Conservation (phyloP, 768 basidiomycete genomes). For the Xerocomellus amylosporus region DNA sequence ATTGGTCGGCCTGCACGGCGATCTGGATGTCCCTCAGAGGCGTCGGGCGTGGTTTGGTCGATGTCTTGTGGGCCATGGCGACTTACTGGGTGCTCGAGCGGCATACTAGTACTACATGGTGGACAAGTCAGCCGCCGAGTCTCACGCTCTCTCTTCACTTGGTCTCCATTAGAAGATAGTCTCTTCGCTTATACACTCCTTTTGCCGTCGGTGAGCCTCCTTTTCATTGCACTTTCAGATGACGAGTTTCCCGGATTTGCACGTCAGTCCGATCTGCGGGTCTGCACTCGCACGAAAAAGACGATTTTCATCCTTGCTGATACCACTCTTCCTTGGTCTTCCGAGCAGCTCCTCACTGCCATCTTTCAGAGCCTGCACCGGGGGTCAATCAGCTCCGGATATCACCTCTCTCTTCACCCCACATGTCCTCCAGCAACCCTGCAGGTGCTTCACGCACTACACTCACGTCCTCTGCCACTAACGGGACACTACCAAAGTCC, state of each 20-base stretch:
- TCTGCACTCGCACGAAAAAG: constrained; percentile 26
- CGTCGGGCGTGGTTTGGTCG: constrained; percentile 1
- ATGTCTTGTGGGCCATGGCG: constrained; percentile 7
- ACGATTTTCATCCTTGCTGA: constrained; percentile 48
- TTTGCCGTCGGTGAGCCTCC: constrained; percentile 19
- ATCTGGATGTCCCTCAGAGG: constrained; percentile 20
- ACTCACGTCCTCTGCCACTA: constrained; percentile 26
- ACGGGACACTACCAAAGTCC: constrained; percentile 40
- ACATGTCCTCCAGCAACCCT: constrained; percentile 29
- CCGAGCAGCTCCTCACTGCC: constrained; percentile 5
- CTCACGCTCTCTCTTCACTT: constrained; percentile 2
- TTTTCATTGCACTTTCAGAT: constrained; percentile 7
- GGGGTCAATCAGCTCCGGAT: not conserved
- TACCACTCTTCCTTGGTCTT: not conserved
- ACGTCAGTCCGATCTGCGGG: constrained; percentile 55
- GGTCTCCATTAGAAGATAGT: no score
- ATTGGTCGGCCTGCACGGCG: constrained; percentile 9
- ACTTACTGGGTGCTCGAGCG: not conserved
- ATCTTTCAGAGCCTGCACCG: constrained; percentile 1
- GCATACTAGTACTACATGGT: not conserved
- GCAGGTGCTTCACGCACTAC: constrained; percentile 31
- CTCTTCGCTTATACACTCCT: not conserved
- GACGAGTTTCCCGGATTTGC: constrained; percentile 56
- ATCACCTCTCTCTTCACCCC: not conserved
- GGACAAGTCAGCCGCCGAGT: constrained; percentile 19